Base-by-base conservation (phyloP, 495 filamentous ascomycete genomes). In the Rostrohypoxylon terebratum region DNA sequence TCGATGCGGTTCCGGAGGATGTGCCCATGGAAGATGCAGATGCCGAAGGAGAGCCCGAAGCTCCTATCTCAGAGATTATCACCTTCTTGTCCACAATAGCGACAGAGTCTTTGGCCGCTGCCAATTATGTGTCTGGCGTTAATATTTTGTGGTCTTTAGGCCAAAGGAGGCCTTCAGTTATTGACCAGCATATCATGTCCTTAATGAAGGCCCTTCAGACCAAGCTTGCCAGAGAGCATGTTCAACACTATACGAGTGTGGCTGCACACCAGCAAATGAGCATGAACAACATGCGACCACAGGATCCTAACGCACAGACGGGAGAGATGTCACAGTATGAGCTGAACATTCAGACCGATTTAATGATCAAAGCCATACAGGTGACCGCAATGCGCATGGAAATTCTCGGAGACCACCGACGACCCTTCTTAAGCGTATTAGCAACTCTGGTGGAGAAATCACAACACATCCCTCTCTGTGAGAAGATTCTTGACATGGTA, bases 361-460 rank as follows among this genome's bases (percentile, higher is more conserved):
- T 98, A 51, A 97, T 97, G 72, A 87, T 97, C 64, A 99, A 98
- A 83, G 92, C 94, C 1, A 93, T 98, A 72, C 94, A 98, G 75
- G 87, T 97, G 53, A 91, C 95, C 4, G 91, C 95, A 0, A 88
- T 92, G 59, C 91, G 96, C 55, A 98, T 99, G 89, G 94, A 94
- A 74, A 89, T 90, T 51, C 88, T 99, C n/a, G 93, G 92, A 8
- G 96, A 99, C 69, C 91, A 95, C 74, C 85, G 96, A 21, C 86
- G 96, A 44, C 94, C 95, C 1, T 99, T 97, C 83, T 84, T 99
- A 1, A 97, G 94, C 76, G 94, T 97, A 16, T 82, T 99, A 54
- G 96, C 96, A 4, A 93, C 93, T 31, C 86, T 99, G 4, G 94
- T 99, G 13, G 96, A 99, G 80, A 94, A 96, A 69, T 98, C 96